Percentiles rank a stretch among this genome's conserved stretches.
Conservation (phyloP, 2,329 filamentous ascomycete genomes). For the Claviceps cyperi region DNA sequence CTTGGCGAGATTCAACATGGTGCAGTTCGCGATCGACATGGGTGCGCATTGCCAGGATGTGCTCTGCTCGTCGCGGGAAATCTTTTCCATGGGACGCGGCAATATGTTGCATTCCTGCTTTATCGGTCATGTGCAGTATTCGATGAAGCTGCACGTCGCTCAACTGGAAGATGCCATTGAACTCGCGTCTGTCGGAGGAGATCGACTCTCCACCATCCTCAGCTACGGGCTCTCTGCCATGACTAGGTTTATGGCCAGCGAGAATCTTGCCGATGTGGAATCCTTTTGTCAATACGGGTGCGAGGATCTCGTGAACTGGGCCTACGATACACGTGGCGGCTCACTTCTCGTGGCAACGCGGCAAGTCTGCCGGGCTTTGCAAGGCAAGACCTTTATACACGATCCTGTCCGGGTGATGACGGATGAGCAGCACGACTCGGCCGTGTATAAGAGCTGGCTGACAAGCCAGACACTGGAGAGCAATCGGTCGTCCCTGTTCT, state of each 20-base stretch:
- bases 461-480: conserved; percentile 38
- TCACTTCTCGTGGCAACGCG: conserved; percentile 51
- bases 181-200: conserved; percentile 49
- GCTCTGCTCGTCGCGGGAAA: conserved; percentile 46
- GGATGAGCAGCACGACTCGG: conserved; percentile 50
- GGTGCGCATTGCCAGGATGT: conserved; percentile 48
- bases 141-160: conserved; percentile 41
- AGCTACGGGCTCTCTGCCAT: conserved; percentile 54
- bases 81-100: conserved; percentile 52
- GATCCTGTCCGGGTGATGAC: conserved; percentile 44
- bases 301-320: conserved; percentile 60
- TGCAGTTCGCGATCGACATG: conserved; percentile 51
- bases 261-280: conserved; percentile 56
- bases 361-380: conserved; percentile 54
- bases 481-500: conserved; percentile 50
- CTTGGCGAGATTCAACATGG: conserved; percentile 55
- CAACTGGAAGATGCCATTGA: conserved; percentile 54
- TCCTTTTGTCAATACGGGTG: conserved; percentile 57
- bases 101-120: conserved; percentile 57
- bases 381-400: conserved; percentile 52
- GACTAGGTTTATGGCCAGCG: conserved; percentile 54
- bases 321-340: conserved; percentile 55
- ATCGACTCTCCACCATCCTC: conserved; percentile 57
- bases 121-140: conserved; percentile 53
- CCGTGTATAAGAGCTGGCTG: conserved; percentile 45